A percentile compares a stretch with the other conserved stretches of the same genome.
Conservation (phyloP, 768 basidiomycete species). For the Mrakia frigida region DNA sequence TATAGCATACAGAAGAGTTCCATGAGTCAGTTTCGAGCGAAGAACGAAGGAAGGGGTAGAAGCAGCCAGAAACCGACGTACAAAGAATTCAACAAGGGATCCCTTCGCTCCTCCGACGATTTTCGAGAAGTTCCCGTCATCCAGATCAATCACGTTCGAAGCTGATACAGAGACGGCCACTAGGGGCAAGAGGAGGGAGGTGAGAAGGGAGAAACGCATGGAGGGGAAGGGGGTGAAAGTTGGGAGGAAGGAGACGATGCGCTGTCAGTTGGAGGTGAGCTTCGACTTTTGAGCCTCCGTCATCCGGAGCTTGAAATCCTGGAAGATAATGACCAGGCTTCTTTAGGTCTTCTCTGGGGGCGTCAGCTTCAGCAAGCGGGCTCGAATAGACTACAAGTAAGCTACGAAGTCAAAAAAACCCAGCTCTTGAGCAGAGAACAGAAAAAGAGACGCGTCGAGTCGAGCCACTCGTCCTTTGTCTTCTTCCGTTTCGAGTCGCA, state of each 20-base stretch:
- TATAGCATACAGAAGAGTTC: not conserved
- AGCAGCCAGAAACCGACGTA: not conserved
- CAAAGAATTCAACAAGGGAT: conserved; percentile 5
- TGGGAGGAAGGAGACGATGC: not conserved
- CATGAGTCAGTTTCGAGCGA: not conserved
- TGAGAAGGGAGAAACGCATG: not conserved
- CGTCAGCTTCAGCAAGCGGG: too few species aligned
- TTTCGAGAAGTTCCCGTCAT: conserved; percentile 65
- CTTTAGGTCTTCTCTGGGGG: too few species aligned
- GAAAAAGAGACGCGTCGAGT: too few species aligned
- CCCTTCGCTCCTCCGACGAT: conserved; percentile 2
- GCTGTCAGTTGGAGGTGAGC: conserved; percentile 2
- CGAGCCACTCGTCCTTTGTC: too few species aligned
- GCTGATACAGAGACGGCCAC: conserved; percentile 33
- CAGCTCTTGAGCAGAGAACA: too few species aligned
- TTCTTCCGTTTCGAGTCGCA: too few species aligned
- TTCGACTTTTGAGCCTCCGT: too few species aligned
- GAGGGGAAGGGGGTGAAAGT: not conserved
- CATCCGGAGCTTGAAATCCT: too few species aligned
- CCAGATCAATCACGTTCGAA: conserved; percentile 80
- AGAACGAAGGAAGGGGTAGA: not conserved
- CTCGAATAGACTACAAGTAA: too few species aligned
- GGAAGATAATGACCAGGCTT: too few species aligned
- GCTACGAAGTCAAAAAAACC: too few species aligned
- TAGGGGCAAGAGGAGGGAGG: not conserved